A percentile compares a stretch with the other conserved stretches of the same genome.
phyloP scores from a whole-genome alignment of 2,329 filamentous ascomycete species.

The Fusarium sp. region DNA sequence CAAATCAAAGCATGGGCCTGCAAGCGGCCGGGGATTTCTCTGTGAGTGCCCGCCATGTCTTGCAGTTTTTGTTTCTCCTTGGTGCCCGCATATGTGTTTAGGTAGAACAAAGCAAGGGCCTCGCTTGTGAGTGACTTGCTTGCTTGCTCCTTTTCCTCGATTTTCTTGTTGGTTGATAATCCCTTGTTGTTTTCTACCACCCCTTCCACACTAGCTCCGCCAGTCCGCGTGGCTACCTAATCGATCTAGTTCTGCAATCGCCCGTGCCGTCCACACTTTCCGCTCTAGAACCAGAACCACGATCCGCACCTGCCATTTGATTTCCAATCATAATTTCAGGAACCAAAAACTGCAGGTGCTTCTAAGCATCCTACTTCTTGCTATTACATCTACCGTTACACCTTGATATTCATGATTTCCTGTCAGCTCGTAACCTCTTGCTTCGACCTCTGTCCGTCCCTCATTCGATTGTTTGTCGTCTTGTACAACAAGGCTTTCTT shows the following conservation, averaged over 20 bases:
- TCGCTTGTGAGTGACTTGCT: background rate
- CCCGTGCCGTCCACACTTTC: constrained; percentile 3
- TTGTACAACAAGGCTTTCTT: background rate
- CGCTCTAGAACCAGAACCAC: background rate
- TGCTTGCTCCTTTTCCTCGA: background rate
- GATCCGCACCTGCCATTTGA: background rate
- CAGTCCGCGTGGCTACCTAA: background rate
- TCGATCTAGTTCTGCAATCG: constrained; percentile 28
- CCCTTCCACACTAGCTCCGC: background rate
- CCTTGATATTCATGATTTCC: background rate
- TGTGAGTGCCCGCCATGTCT: background rate
- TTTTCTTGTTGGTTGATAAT: background rate
- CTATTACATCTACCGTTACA: background rate
- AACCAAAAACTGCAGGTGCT: background rate
- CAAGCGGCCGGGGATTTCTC: background rate
- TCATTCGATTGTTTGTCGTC: background rate
- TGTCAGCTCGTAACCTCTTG: background rate
- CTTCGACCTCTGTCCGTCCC: background rate
- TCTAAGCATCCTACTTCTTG: background rate
- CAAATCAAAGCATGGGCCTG: constrained; percentile 22
- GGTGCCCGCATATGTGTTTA: background rate
- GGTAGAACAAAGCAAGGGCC: constrained; percentile 1
- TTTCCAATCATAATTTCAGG: background rate
- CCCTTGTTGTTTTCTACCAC: background rate
- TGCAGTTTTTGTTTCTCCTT: background rate